Evolutionary conservation across 2,329 filamentous ascomycete species (phyloP).

Genomic region (Fusarium verticillioides): DNA sequence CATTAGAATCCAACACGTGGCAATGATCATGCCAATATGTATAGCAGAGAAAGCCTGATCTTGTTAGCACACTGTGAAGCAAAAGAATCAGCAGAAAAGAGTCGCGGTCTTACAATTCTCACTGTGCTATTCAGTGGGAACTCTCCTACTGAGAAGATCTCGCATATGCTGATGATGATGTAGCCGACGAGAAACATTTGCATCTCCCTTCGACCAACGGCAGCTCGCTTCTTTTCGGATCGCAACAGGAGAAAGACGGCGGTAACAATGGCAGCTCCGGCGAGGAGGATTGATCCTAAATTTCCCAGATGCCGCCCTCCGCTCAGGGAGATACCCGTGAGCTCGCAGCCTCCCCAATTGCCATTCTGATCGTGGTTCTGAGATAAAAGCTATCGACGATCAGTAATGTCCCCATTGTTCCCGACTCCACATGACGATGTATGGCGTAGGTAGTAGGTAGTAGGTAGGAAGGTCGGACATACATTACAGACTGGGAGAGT

Average conservation of each 20-base stretch:
- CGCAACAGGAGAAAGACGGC: slow-evolving; percentile 76
- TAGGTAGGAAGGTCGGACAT: slow-evolving; percentile 52
- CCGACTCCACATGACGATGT: slow-evolving; percentile 30
- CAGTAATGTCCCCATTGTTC: slow-evolving; percentile 38
- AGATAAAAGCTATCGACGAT: slow-evolving; percentile 57
- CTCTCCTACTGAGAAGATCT: slow-evolving; percentile 94
- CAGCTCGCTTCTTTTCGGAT: slow-evolving; percentile 91
- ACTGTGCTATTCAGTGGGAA: slow-evolving; percentile 80
- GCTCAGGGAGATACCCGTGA: slow-evolving; percentile 79
- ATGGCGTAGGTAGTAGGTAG: slow-evolving; percentile 8
- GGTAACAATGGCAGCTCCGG: slow-evolving; percentile 77
- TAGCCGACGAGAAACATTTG: slow-evolving; percentile 91
- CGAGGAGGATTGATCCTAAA: slow-evolving; percentile 89
- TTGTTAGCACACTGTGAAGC: slow-evolving; percentile 32
- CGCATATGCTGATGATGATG: slow-evolving; percentile 89
- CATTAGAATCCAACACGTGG: slow-evolving; percentile 90
- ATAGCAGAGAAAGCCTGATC: slow-evolving; percentile 84
- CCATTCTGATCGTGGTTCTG: slow-evolving; percentile 70
- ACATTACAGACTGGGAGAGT: slow-evolving; percentile 88
- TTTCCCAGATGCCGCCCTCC: slow-evolving; percentile 78
- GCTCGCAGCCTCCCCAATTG: slow-evolving; percentile 74
- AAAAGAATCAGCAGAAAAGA: background rate
- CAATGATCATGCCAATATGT: slow-evolving; percentile 89
- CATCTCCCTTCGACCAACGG: slow-evolving; percentile 96
- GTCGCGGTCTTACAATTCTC: slow-evolving; percentile 72